Evolutionary conservation across 768 basidiomycete genomes (phyloP), one percentile per base, ranked within the genome.

Genomic region (Podaxis carcinomalis): DNA sequence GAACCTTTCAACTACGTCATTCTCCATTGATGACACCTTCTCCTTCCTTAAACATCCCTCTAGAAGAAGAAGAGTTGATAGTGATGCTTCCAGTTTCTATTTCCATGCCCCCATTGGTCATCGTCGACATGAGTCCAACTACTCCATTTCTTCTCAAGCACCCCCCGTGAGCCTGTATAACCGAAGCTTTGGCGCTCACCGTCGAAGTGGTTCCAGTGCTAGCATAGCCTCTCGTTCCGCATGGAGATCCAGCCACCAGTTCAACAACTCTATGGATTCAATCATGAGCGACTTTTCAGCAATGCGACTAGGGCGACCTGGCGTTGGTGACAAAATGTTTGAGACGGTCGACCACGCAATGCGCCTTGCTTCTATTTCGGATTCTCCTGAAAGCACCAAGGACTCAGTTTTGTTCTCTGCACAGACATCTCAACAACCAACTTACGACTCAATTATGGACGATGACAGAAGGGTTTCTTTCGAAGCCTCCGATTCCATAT

Each of bases 251-350:
- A 79, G 77, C 32, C 86, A 88, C 62, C 78, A 76, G 3, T 79
- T 79, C 14, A 82, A 88, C 27, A 65, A 70, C 36, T 90, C 89
- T 0, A 68, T 80, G 1, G 90, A 92, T 63, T 92, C 90, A 0
- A 70, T 84, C 35, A 71, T 79, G 67, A 92, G 88, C 65, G 85
- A 89, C 50, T 82, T 81, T 63, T 86, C 88, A 9, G 77, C 73
- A 2, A 71, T 77, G 64, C 75, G 80, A n/a, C 71, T 89, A 0
- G 84, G 80, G 1, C 81, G 91, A 9, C 92, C 92, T 1, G 89
- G 86, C 2, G 69, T 93, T 3, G 91, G 92, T 0, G 92, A 93
- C 71, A 93, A 92, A 80, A 93, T 93, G 92, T 89, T 93, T 63
- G 86, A 89, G 39, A 85, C 78, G 11, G 70, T 65, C 5, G 83